A percentile compares a stretch with the other conserved stretches of the same genome.
Evolutionary conservation across 2,329 filamentous ascomycete genomes (phyloP).

Genomic region (Fusarium mundagurra): DNA sequence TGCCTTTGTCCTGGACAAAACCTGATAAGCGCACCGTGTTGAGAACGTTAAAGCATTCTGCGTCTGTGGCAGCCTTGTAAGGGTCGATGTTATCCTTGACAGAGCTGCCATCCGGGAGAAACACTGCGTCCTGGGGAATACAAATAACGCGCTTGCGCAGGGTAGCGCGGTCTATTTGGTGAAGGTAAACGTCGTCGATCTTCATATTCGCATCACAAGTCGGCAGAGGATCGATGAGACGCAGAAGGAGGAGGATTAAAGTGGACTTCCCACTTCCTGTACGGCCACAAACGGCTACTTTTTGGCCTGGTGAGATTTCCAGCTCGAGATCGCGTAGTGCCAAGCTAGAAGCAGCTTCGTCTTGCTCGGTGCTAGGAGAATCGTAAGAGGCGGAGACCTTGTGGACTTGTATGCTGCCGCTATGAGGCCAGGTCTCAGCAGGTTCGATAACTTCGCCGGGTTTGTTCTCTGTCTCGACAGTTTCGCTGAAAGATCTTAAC

Average conservation of each 20-base stretch:
- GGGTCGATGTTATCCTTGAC: slow-evolving; percentile 58
- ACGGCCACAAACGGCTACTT: slow-evolving; percentile 50
- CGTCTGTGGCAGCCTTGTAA: slow-evolving; percentile 40
- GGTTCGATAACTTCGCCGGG: slow-evolving; percentile 33
- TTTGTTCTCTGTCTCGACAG: slow-evolving; percentile 38
- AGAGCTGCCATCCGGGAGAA: slow-evolving; percentile 56
- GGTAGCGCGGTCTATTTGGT: slow-evolving; percentile 50
- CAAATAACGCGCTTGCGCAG: slow-evolving; percentile 61
- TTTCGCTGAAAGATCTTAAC: slow-evolving; percentile 39
- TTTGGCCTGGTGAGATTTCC: slow-evolving; percentile 45
- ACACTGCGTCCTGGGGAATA: slow-evolving; percentile 64
- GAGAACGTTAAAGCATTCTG: slow-evolving; percentile 50
- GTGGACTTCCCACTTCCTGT: slow-evolving; percentile 58
- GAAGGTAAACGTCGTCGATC: slow-evolving; percentile 55
- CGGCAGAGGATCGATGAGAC: slow-evolving; percentile 52
- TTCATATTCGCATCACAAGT: slow-evolving; percentile 43
- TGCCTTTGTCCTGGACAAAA: slow-evolving; percentile 48
- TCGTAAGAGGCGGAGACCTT: slow-evolving; percentile 49
- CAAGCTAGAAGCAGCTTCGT: slow-evolving; percentile 18
- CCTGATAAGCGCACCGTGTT: slow-evolving; percentile 48
- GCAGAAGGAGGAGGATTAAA: slow-evolving; percentile 52
- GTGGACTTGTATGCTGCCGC: slow-evolving; percentile 45
- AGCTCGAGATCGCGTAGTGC: slow-evolving; percentile 43
- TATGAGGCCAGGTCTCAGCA: slow-evolving; percentile 44
- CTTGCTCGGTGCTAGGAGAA: background rate